Conservation (phyloP, 2,329 filamentous ascomycete genomes). For the Aspergillus arachidicola region DNA sequence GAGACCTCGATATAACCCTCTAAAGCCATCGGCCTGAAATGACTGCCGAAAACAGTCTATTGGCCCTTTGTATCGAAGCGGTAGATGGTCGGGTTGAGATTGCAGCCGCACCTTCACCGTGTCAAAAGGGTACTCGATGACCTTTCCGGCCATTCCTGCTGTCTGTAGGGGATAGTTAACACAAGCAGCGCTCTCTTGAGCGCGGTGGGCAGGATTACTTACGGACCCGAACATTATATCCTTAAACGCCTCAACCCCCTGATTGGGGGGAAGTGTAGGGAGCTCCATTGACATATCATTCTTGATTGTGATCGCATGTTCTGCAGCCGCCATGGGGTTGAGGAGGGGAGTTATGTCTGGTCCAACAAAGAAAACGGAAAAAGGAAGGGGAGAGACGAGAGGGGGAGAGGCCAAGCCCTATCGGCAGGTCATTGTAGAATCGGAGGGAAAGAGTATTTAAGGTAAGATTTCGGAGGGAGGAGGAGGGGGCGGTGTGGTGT, state of each 20-base stretch:
- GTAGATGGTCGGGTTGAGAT: conserved; percentile 85
- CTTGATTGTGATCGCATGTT: conserved; percentile 40
- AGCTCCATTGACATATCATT: conserved; percentile 46
- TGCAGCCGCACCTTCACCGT: conserved; percentile 97
- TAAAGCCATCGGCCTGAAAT: conserved; percentile 74
- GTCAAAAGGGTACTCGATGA: conserved; percentile 98
- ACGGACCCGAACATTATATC: conserved; percentile 88
- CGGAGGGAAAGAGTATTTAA: conserved; percentile 7
- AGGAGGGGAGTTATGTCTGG: conserved; percentile 8
- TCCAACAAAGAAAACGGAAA: conserved; percentile 6
- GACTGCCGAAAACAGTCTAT: conserved; percentile 93
- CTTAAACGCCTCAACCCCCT: conserved; percentile 72
- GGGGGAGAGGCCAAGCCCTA: conserved; percentile 16
- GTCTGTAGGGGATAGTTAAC: conserved; percentile 49
- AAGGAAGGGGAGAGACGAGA: conserved; percentile 6
- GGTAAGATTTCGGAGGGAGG: background rate
- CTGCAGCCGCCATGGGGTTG: conserved; percentile 40
- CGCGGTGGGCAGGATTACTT: conserved; percentile 37
- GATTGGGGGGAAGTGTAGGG: conserved; percentile 44
- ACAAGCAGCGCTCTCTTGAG: background rate
- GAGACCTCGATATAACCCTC: conserved; percentile 87
- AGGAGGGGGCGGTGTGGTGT: conserved; percentile 25
- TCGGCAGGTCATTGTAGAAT: conserved; percentile 30
- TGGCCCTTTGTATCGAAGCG: conserved; percentile 80
- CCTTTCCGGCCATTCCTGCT: conserved; percentile 88